Conservation (phyloP, 2,329 filamentous ascomycete genomes). For the Rhinocladiella similis region DNA sequence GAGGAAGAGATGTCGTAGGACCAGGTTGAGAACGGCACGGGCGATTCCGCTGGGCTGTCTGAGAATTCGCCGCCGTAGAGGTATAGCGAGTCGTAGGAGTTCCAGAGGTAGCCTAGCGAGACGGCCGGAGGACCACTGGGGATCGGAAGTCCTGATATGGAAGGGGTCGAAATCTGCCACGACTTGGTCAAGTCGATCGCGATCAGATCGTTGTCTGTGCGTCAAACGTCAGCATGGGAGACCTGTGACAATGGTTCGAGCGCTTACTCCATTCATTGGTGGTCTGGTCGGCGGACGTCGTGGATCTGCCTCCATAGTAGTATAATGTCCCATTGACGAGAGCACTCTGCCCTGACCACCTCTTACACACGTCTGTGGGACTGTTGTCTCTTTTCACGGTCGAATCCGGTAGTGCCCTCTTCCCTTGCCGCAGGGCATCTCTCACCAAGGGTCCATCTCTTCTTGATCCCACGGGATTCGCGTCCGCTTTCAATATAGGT, state of each 20-base stretch:
- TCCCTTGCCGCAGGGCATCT: neutral
- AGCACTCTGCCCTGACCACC: conserved; percentile 68
- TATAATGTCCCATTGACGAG: conserved; percentile 74
- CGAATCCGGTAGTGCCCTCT: neutral
- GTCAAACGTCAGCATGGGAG: neutral
- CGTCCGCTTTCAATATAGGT: conserved; percentile 19
- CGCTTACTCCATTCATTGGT: conserved; percentile 68
- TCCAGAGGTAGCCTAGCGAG: conserved; percentile 74
- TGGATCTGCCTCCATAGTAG: conserved; percentile 71
- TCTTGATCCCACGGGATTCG: conserved; percentile 18
- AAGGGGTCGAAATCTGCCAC: conserved; percentile 68
- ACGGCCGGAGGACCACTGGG: conserved; percentile 71
- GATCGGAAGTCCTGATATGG: conserved; percentile 61
- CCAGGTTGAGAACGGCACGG: conserved; percentile 66
- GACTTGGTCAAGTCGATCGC: conserved; percentile 69
- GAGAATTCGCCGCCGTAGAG: conserved; percentile 75
- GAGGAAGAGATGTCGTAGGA: conserved; percentile 63
- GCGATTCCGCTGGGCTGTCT: conserved; percentile 59
- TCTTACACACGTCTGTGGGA: conserved; percentile 59
- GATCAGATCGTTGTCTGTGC: conserved; percentile 69
- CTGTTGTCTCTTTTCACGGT: conserved; percentile 38
- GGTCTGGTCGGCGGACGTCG: conserved; percentile 57
- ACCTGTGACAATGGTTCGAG: no score
- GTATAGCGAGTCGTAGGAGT: conserved; percentile 67
- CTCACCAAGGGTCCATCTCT: neutral